These are phyloP conservation scores for Pseudonitzschia multiseries DNA, from an alignment of 108 stramenopile species.

Conservation along the genomic window DNA sequence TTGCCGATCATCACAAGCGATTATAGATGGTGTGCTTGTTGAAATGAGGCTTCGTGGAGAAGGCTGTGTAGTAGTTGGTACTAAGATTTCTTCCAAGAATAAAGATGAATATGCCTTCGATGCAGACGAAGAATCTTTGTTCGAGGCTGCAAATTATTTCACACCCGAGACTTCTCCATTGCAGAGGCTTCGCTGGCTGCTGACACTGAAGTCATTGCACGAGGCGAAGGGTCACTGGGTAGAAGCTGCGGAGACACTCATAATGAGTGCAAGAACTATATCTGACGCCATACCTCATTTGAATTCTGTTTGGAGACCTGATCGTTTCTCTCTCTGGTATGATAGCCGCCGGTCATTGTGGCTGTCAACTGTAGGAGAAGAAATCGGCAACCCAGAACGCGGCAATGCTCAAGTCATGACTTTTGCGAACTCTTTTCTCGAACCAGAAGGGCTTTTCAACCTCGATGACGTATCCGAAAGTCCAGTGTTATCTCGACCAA, in stretches of 20 bases:
- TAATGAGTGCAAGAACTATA: conserved; percentile 67
- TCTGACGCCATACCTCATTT: conserved; percentile 70
- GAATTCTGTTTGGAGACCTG: conserved; percentile 70
- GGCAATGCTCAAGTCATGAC: conserved; percentile 71
- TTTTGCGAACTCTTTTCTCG: conserved; percentile 74
- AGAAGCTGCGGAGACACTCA: conserved; percentile 81
- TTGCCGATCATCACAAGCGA: conserved; percentile 80
- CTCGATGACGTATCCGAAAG: background rate
- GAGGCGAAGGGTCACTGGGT: conserved; percentile 77
- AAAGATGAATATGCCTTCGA: conserved; percentile 51
- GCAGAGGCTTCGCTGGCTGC: conserved; percentile 78
- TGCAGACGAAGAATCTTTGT: conserved; percentile 89
- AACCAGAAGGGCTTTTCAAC: conserved; percentile 37
- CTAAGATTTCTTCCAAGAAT: conserved; percentile 19
- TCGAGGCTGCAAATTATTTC: conserved; percentile 83
- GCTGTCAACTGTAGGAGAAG: conserved; percentile 65
- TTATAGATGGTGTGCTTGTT: conserved; percentile 82
- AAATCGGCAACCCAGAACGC: conserved; percentile 41
- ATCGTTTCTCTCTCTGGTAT: conserved; percentile 69
- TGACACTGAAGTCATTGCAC: conserved; percentile 69
- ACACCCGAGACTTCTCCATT: conserved; percentile 62
- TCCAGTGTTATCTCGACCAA: conserved; percentile 46
- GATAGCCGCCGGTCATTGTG: conserved; percentile 65
- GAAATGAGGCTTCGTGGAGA: conserved; percentile 69
- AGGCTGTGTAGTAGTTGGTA: conserved; percentile 38